Conservation (phyloP, 495 filamentous ascomycete species). For the Neurospora tetrasperma region DNA sequence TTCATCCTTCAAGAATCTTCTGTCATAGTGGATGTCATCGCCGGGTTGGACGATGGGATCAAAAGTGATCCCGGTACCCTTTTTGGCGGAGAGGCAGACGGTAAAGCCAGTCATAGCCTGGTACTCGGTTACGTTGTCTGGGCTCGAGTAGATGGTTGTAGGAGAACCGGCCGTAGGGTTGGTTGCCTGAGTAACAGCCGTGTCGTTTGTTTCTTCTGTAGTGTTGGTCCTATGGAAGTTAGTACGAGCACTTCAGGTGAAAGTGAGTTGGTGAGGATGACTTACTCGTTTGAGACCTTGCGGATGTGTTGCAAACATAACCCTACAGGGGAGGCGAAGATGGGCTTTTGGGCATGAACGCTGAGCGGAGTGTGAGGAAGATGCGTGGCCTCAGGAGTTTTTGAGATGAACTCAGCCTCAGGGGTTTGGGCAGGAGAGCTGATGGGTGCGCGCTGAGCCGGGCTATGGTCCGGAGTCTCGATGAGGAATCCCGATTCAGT, state of each 20-base stretch:
- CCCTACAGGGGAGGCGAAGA: neutral
- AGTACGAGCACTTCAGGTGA: neutral
- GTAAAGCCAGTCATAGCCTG: neutral
- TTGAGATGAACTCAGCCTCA: too few species aligned
- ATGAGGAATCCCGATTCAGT: neutral
- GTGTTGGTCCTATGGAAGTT: neutral
- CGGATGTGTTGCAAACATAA: neutral
- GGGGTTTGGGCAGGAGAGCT: too few species aligned
- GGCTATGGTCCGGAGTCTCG: neutral
- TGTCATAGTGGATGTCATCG: neutral
- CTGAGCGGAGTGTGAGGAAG: too few species aligned
- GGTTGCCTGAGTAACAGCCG: neutral
- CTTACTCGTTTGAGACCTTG: neutral
- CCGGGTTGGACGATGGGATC: neutral
- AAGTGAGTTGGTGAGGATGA: neutral
- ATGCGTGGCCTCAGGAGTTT: too few species aligned
- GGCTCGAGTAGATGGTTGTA: accelerated
- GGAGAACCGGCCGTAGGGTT: neutral
- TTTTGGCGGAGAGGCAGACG: neutral
- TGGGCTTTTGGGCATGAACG: too few species aligned
- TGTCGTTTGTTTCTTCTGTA: accelerated
- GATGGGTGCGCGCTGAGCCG: too few species aligned
- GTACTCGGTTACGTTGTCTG: neutral
- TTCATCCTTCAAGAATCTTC: neutral
- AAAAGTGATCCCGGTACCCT: accelerated